Evolutionary conservation across 2,329 filamentous ascomycete species (phyloP), one percentile per base, ranked within the genome.

Genomic region (Exophiala viscosa): DNA sequence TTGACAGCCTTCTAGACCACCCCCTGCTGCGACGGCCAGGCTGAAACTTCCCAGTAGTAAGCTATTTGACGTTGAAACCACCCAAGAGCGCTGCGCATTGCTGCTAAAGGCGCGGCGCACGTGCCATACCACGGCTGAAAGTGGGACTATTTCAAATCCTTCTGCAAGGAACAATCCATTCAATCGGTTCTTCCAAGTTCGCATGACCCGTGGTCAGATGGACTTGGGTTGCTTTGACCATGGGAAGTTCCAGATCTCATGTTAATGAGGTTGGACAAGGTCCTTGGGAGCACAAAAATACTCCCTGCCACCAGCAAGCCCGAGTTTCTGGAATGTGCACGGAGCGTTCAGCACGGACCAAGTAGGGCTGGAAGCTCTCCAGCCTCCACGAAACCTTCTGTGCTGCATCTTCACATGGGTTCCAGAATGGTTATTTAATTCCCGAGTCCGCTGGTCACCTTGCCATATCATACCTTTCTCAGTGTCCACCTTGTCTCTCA

Each of bases 11-110:
- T 6, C 18, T 55, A 18, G 18, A 18, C 28, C 52, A 55, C 18
- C 52, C 52, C 23, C 47, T 55, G 52, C 44, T 55, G 41, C 52
- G 50, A 33, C 40, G 43, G 5, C 39, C 11, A 48, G 23, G 14
- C 38, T 18, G 38, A 40, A 40, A 40, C 11, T 18, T 39, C 36
- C 13, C 36, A 14, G 18, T 40, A 40, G 14, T 40, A 11, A 17
- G 15, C 14, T n/a, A 36, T 18, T 17, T 10, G 15, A 18, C 10
- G 17, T 36, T 40, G 38, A n/a, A 13, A 15, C 38, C 15, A 18
- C 20, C 38, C 10, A 14, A n/a, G 20, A 40, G 38, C 20, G 14
- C 34, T 13, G 34, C 11, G 11, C 34, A 13, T 36, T 36, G 11
- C 5, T 36, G 34, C 14, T 15, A 10, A 36, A 10, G 6, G 11